Base-by-base conservation (phyloP, 2,329 filamentous ascomycete genomes). In the Teratosphaeria viscida region DNA sequence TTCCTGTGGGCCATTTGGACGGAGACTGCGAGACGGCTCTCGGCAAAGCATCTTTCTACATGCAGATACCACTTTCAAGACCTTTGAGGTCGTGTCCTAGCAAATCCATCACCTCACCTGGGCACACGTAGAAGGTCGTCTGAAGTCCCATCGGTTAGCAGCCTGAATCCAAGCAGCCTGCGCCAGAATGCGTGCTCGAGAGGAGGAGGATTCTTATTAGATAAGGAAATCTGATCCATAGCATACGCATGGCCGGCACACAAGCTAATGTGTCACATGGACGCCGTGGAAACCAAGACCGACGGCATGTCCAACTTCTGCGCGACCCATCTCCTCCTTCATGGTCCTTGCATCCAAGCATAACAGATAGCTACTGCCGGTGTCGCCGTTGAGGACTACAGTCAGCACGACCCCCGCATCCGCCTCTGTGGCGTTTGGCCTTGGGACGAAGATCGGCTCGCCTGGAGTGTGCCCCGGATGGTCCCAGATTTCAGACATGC, bases 361-460 rank as follows among this genome's bases (percentile, higher is more conserved):
- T 49, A 90, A 65, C 56, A 90, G 72, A 70, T 89, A 89, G 63
- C 85, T 88, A 62, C 63, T 81, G 62, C 78, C 77, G 5, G 72
- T 74, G n/a, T 72, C 67, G 0, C 85, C 85, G 67, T 90, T 83
- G 1, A 89, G 76, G 3, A 89, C 81, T 0, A 89, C 79, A 54
- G 76, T 82, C 59, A 88, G 67, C 23, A 88, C 59, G 1, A 84
- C 79, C 0, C 85, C 85, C 58, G 85, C 83, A 64, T 89, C 86
- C 67, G 88, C 85, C 0, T 75, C 77, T 2, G 66, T 65, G 1
- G 71, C 74, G 12, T 75, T 71, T 0, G 81, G 81, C 19, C 79
- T 73, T 0, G 80, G 74, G 1, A 90, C 77, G 62, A 89, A 90
- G 35, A 90, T 83, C 0, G 86, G 78, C 71, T 90, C 87, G 1